These are phyloP conservation scores for Microthlaspi erraticum DNA, from an alignment of 345 rosid genomes.

Conservation along the genomic window DNA sequence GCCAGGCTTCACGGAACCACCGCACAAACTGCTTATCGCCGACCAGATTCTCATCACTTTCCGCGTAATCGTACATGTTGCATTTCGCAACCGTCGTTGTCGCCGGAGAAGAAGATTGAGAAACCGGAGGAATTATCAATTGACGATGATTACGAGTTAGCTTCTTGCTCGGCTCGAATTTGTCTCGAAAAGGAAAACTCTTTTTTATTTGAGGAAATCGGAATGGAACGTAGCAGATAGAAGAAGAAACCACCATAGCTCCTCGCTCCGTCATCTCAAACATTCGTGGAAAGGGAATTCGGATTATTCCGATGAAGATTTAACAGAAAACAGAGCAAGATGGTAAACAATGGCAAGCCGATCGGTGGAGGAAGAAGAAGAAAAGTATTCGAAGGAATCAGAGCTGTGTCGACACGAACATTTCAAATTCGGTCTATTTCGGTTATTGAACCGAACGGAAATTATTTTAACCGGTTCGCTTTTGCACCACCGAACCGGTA, in stretches of 20 bases:
- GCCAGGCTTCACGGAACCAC: conserved; percentile 98
- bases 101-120: background rate
- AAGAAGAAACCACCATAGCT: conserved; percentile 30
- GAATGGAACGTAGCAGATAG: conserved; percentile 17
- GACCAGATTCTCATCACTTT: conserved; percentile 42
- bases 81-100: conserved; percentile 24
- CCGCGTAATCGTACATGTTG: conserved; percentile 45
- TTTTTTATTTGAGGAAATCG: conserved; percentile 23
- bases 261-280: conserved; percentile 23
- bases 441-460: background rate
- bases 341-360: conserved; percentile 17
- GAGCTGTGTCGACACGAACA: background rate
- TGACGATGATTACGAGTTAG: conserved; percentile 2
- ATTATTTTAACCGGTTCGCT: background rate
- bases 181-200: background rate
- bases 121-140: background rate
- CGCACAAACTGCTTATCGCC: conserved; percentile 75
- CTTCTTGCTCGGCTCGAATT: conserved; percentile 12
- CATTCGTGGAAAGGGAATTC: background rate
- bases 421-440: conserved; percentile 3
- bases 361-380: conserved; percentile 29
- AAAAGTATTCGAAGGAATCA: background rate
- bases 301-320: background rate
- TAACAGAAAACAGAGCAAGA: conserved; percentile 5
- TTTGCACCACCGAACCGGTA: background rate